Percentiles rank a stretch among this genome's conserved stretches.
These are phyloP conservation scores for Larix sibirica DNA, from an alignment of 83 land plant species.

Conservation along the genomic window DNA sequence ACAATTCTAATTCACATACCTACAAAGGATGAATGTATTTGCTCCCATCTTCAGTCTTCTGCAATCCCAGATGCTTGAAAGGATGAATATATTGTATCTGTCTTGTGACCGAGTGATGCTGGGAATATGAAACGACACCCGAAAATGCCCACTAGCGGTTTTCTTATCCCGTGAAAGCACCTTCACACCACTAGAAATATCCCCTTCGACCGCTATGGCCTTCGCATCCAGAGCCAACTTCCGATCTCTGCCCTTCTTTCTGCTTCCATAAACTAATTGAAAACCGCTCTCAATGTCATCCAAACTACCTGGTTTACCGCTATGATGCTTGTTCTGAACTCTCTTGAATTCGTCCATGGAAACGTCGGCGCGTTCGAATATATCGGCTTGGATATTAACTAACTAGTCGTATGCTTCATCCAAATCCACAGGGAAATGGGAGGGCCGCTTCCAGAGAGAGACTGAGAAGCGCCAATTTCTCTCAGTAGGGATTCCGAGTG, in stretches of 20 bases:
- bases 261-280: constrained; percentile 57
- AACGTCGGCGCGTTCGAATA: constrained; percentile 48
- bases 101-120: constrained; percentile 65
- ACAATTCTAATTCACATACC: constrained; percentile 13
- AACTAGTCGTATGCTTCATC: constrained; percentile 69
- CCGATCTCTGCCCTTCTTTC: constrained; percentile 25
- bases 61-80: constrained; percentile 74
- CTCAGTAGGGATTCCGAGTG: constrained; percentile 29
- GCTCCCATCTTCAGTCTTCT: constrained; percentile 56
- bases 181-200: constrained; percentile 17
- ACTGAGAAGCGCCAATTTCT: constrained; percentile 32
- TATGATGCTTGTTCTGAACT: constrained; percentile 4
- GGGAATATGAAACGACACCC: constrained; percentile 74
- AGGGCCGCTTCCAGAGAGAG: constrained; percentile 20
- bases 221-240: not conserved
- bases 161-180: constrained; percentile 33
- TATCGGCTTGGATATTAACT: constrained; percentile 56
- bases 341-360: constrained; percentile 57
- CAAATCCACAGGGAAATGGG: constrained; percentile 13
- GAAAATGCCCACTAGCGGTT: constrained; percentile 24
- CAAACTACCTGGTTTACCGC: not conserved
- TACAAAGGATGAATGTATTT: constrained; percentile 63
- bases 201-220: not conserved
- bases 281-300: constrained; percentile 48
- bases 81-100: constrained; percentile 52